Evolutionary conservation across 2,329 filamentous ascomycete species (phyloP), one percentile per base, ranked within the genome.

Genomic region (Furcasterigmium furcatum): DNA sequence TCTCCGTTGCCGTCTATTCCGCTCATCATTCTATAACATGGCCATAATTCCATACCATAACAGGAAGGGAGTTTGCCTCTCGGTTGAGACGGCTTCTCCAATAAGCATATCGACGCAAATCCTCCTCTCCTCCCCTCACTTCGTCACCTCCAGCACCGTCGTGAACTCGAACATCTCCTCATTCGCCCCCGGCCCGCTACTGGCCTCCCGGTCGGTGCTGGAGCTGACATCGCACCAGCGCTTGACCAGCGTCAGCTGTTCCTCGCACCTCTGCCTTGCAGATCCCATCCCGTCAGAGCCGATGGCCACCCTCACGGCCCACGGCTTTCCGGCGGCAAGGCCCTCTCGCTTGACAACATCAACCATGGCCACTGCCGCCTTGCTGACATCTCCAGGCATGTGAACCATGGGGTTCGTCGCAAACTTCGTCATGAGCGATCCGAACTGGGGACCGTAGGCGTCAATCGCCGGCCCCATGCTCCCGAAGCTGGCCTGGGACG

Each of bases 311-410:
- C 62, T 54, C 7, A 58, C 46, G 0, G 57, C 50, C 54, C 57
- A 61, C 4, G 50, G 38, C 41, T 50, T 57, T 1, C 52, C 56
- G 5, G 45, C 52, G 2, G 56, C 57, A 9, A 55, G 25, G 0
- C 58, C 58, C 36, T 63, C 57, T 4, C 52, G 16, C 43, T 59
- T 60, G 22, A 62, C 46, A n/a, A 63, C 47, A 43, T 61, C 58
- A 9, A 54, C 52, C 12, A 64, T 59, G 9, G 41, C 30, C 14
- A 29, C 30, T 6, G 55, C 55, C 1, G 53, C 53, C 45, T 55
- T 60, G 2, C 16, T 38, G 2, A 58, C 35, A 20, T 60, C 56
- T 7, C 61, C 60, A 0, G 58, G 59, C 50, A 62, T 60, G 25
- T 52, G 50, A 5, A 36, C 45, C 51, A 54, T 45, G 6, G 54